Conservation (phyloP, 2,329 filamentous ascomycete species). For the Huntiella savannae region DNA sequence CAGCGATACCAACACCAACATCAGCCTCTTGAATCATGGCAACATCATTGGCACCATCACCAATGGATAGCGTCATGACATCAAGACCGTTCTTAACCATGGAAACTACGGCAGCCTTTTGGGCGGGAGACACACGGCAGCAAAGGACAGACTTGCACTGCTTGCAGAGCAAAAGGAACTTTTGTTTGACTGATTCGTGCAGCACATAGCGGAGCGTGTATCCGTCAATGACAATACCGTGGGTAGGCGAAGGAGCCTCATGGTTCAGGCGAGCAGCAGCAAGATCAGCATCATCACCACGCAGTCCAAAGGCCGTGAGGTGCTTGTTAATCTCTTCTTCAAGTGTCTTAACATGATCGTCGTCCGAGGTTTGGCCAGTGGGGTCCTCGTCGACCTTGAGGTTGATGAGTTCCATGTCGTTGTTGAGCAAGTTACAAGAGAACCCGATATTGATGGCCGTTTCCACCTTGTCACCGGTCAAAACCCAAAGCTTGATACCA, state of each 20-base stretch:
- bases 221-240: conserved; percentile 87
- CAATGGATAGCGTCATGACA: conserved; percentile 81
- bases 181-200: conserved; percentile 64
- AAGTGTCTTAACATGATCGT: conserved; percentile 35
- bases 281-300: conserved; percentile 71
- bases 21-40: conserved; percentile 97
- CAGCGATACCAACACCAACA: conserved; percentile 89
- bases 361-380: conserved; percentile 26
- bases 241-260: conserved; percentile 67
- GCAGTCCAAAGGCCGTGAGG: conserved; percentile 55
- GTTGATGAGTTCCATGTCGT: conserved; percentile 91
- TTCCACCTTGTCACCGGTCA: conserved; percentile 97
- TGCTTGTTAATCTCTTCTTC: conserved; percentile 57
- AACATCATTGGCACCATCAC: conserved; percentile 82
- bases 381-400: conserved; percentile 69
- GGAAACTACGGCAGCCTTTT: conserved; percentile 90
- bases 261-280: conserved; percentile 63
- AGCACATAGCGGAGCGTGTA: conserved; percentile 82
- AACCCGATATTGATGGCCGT: conserved; percentile 99
- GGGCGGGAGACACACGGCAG: conserved; percentile 88
- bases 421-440: conserved; percentile 92
- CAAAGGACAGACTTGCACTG: conserved; percentile 93
- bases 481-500: conserved; percentile 95
- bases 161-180: conserved; percentile 88
- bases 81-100: conserved; percentile 92